A percentile compares a stretch with the other conserved stretches of the same genome.
phyloP scores from a whole-genome alignment of 495 filamentous ascomycete species.

The Hyaloscypha bicolor region DNA sequence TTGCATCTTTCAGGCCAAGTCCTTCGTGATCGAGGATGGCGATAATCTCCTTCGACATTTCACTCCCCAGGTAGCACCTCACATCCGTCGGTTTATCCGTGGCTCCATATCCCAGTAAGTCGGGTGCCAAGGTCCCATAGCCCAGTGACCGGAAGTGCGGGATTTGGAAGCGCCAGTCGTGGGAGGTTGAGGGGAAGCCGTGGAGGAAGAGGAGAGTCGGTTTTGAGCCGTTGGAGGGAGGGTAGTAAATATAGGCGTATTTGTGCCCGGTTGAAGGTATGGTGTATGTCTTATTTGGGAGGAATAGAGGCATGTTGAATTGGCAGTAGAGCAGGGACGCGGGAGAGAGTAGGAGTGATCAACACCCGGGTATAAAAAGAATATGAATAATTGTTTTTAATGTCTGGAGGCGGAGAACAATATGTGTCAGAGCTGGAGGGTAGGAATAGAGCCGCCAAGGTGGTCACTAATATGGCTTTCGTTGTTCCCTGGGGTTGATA shows the following conservation, averaged over 20 bases:
- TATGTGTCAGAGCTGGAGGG: no score
- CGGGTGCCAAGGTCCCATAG: constrained; percentile 50
- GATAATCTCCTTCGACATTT: constrained; percentile 42
- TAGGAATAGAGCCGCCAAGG: no score
- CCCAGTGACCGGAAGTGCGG: constrained; percentile 35
- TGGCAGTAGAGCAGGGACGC: not conserved
- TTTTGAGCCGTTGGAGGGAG: constrained; percentile 14
- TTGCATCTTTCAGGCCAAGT: constrained; percentile 16
- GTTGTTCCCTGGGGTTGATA: no score
- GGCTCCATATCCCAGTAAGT: constrained; percentile 53
- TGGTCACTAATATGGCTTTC: no score
- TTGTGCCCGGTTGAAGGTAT: constrained; percentile 15
- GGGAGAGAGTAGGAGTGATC: not conserved
- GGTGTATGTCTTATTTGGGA: constrained; percentile 16
- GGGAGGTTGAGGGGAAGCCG: constrained; percentile 45
- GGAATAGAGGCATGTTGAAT: not conserved
- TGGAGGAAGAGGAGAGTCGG: constrained; percentile 47
- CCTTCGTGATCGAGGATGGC: constrained; percentile 36
- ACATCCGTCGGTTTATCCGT: constrained; percentile 42
- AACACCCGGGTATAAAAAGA: no score
- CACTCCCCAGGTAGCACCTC: constrained; percentile 37
- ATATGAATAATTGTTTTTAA: no score
- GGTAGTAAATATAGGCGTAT: constrained; percentile 25
- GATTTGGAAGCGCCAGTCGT: constrained; percentile 50
- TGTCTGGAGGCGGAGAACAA: no score